Conservation (phyloP, 192 early-diverging fungal species). For the Entomortierella chlamydospora region DNA sequence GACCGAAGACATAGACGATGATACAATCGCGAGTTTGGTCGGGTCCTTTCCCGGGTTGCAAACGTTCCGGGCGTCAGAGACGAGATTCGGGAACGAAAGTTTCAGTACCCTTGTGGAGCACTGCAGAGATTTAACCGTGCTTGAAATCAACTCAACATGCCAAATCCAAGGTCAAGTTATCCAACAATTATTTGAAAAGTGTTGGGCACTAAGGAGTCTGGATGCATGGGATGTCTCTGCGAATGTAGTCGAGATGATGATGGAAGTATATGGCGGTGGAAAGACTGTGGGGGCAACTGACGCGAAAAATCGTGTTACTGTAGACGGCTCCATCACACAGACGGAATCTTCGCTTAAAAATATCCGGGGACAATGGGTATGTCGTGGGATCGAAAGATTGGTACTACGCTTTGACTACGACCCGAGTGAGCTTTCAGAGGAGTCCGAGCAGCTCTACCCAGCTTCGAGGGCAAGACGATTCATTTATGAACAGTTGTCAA, state of each 20-base stretch:
- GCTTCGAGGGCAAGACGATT: conserved; percentile 23
- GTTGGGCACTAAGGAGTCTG: conserved; percentile 4
- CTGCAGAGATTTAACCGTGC: conserved; percentile 13
- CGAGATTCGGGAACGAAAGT: conserved; percentile 19
- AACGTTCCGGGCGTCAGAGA: conserved; percentile 12
- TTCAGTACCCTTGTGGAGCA: conserved; percentile 8
- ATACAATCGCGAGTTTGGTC: conserved; percentile 20
- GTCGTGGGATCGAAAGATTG: conserved; percentile 18
- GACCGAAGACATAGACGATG: conserved; percentile 28
- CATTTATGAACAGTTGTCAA: conserved; percentile 31
- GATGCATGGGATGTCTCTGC: conserved; percentile 16
- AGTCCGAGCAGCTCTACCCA: conserved; percentile 10
- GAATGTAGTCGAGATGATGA: conserved; percentile 34
- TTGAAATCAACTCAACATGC: conserved; percentile 15
- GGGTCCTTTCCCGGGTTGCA: conserved; percentile 12
- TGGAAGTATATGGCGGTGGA: conserved; percentile 8
- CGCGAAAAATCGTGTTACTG: not conserved
- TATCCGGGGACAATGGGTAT: conserved; percentile 11
- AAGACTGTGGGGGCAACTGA: not conserved
- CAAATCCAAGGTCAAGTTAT: conserved; percentile 9
- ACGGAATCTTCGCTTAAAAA: not conserved
- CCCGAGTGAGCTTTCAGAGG: conserved; percentile 1
- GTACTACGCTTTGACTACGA: conserved; percentile 17
- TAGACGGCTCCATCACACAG: not conserved
- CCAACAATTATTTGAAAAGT: conserved; percentile 24